Evolutionary conservation across 2,329 filamentous ascomycete genomes (phyloP).

Genomic region (Trichophyton verrucosum): DNA sequence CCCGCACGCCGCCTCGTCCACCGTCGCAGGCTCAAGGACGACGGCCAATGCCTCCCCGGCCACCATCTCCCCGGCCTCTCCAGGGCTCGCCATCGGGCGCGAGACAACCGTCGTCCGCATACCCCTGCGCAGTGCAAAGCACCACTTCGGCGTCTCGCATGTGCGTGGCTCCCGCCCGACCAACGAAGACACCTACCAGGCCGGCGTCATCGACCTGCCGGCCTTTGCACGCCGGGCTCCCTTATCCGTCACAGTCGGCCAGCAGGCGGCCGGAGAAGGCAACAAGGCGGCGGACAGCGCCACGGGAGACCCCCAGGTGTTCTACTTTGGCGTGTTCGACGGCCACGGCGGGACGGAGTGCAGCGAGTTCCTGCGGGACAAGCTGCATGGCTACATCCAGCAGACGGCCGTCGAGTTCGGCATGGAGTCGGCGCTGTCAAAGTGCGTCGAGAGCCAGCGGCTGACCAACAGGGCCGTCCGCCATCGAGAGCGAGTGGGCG

Average conservation of each 20-base stretch:
- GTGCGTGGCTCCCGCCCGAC: constrained; percentile 72
- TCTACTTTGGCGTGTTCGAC: constrained; percentile 95
- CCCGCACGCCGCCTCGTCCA: constrained; percentile 38
- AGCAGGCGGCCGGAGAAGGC: constrained; percentile 25
- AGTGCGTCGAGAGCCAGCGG: constrained; percentile 11
- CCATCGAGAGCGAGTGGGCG: constrained; percentile 3
- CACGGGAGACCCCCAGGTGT: constrained; percentile 84
- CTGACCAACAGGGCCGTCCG: constrained; percentile 7
- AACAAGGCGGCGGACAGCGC: constrained; percentile 58
- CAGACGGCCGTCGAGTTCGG: constrained; percentile 64
- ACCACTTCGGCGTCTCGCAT: constrained; percentile 76
- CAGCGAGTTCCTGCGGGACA: constrained; percentile 70
- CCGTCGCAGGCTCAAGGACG: constrained; percentile 31
- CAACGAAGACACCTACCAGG: constrained; percentile 91
- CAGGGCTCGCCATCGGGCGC: constrained; percentile 41
- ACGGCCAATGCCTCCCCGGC: constrained; percentile 26
- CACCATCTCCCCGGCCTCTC: constrained; percentile 45
- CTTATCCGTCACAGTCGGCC: constrained; percentile 42
- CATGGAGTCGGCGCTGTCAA: constrained; percentile 60
- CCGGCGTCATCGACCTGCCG: constrained; percentile 82
- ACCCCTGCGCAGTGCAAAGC: constrained; percentile 82
- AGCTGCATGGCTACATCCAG: constrained; percentile 81
- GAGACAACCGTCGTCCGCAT: constrained; percentile 93
- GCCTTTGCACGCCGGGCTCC: constrained; percentile 80
- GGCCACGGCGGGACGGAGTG: constrained; percentile 87